These are phyloP conservation scores for Pseudevernia furfuracea DNA, from an alignment of 495 filamentous ascomycete genomes.

Conservation along the genomic window DNA sequence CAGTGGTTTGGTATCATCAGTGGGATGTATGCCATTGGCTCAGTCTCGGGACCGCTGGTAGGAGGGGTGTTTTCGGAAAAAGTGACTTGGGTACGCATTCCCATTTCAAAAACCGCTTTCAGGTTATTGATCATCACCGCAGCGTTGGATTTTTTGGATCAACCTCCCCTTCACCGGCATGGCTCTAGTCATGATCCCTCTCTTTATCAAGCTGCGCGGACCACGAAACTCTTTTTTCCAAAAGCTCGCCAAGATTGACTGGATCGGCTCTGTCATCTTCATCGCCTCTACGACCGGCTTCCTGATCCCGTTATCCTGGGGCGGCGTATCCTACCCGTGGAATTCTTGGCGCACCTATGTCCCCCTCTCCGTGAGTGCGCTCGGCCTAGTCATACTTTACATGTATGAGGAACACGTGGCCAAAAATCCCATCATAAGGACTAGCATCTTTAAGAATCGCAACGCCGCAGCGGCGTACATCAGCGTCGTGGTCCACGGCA, in stretches of 20 bases:
- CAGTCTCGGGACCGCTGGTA: slow-evolving; percentile 57
- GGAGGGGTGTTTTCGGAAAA: slow-evolving; percentile 63
- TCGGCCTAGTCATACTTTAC: slow-evolving; percentile 38
- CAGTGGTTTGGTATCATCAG: slow-evolving; percentile 45
- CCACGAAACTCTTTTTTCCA: slow-evolving; percentile 30
- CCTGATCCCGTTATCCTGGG: slow-evolving; percentile 38
- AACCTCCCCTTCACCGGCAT: slow-evolving; percentile 49
- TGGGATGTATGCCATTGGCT: slow-evolving; percentile 57
- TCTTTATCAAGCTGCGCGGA: slow-evolving; percentile 44
- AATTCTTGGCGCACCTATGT: slow-evolving; percentile 45
- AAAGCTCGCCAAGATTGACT: slow-evolving; percentile 50
- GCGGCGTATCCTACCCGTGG: slow-evolving; percentile 46
- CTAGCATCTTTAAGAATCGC: slow-evolving; percentile 40
- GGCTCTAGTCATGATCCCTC: slow-evolving; percentile 37
- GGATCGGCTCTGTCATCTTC: slow-evolving; percentile 51
- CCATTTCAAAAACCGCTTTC: not conserved
- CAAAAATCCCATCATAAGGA: slow-evolving; percentile 38
- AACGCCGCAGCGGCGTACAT: slow-evolving; percentile 39
- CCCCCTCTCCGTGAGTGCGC: slow-evolving; percentile 47
- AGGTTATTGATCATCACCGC: not conserved
- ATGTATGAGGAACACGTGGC: slow-evolving; percentile 44
- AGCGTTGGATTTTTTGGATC: slow-evolving; percentile 49
- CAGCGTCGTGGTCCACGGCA: slow-evolving; percentile 46
- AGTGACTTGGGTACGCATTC: slow-evolving; percentile 46
- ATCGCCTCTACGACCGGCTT: slow-evolving; percentile 26